A percentile compares a stretch with the other conserved stretches of the same genome.
Evolutionary conservation across 1,284 basidiomycete species (phyloP).

Genomic region (Puccinia hordei): DNA sequence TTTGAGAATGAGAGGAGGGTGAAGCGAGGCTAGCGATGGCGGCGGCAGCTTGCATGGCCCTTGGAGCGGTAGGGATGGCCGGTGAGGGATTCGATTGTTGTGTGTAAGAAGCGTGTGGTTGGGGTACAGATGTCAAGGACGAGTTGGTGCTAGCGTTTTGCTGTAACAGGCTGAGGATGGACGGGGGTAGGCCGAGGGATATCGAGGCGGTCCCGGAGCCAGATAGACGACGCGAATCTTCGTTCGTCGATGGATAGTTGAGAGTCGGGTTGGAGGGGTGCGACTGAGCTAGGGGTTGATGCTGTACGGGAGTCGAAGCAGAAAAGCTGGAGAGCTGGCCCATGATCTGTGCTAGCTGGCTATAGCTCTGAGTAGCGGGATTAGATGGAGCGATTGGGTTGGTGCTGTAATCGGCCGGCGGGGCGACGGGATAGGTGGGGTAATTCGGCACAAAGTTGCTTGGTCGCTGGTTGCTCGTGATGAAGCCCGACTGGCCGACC

Average conservation of each 20-base stretch:
- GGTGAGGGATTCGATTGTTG: background rate
- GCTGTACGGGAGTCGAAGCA: background rate
- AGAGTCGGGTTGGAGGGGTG: background rate
- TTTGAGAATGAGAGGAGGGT: background rate
- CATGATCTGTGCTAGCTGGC: slow-evolving; percentile 9
- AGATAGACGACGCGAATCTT: background rate
- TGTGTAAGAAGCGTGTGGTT: background rate
- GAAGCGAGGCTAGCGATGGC: background rate
- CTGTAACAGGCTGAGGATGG: slow-evolving; percentile 16
- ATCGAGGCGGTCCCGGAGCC: background rate
- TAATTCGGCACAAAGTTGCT: slow-evolving; percentile 34
- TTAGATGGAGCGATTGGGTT: background rate
- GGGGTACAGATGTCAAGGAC: too few species aligned
- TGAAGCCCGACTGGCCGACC: background rate
- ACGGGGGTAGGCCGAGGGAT: background rate
- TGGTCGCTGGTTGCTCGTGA: background rate
- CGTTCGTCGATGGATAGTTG: background rate
- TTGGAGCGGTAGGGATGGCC: slow-evolving; percentile 29
- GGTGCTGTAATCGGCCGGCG: background rate
- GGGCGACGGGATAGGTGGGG: background rate
- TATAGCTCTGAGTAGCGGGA: background rate
- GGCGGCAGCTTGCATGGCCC: slow-evolving; percentile 37
- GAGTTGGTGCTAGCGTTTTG: background rate
- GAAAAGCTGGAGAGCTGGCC: slow-evolving; percentile 11
- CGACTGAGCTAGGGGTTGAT: background rate